Percentiles rank a stretch among this genome's conserved stretches.
Conservation (phyloP, 352 stramenopile genomes). For the Globisporangium uncinulatum region DNA sequence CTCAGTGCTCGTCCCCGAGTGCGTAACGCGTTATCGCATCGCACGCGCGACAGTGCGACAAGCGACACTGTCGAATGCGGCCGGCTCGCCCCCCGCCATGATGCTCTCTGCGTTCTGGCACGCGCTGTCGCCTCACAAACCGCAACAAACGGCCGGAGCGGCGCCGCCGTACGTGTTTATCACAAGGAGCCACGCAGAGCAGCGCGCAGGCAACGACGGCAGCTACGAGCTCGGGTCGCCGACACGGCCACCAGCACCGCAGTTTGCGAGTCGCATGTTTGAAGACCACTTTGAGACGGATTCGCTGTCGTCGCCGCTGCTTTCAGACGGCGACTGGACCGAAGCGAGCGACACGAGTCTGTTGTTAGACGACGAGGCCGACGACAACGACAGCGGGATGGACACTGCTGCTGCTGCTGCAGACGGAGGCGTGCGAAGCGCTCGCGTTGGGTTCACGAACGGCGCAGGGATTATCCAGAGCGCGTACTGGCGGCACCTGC, state of each 20-base stretch:
- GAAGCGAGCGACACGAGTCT: constrained; percentile 10
- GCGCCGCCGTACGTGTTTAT: constrained; percentile 41
- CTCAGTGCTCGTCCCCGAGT: constrained; percentile 51
- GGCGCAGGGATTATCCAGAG: constrained; percentile 33
- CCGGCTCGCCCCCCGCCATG: constrained; percentile 3
- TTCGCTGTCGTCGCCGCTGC: constrained; percentile 51
- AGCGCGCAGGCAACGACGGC: constrained; percentile 6
- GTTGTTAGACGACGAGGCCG: neutral
- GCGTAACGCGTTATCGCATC: constrained; percentile 26
- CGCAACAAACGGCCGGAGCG: constrained; percentile 4
- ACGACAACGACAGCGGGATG: neutral
- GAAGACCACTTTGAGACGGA: constrained; percentile 67
- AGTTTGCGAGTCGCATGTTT: constrained; percentile 44
- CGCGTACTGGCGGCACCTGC: constrained; percentile 65
- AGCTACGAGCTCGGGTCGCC: constrained; percentile 23
- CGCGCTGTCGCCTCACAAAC: constrained; percentile 32
- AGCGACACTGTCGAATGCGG: too few species aligned
- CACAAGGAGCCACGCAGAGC: constrained; percentile 20
- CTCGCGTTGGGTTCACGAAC: constrained; percentile 26
- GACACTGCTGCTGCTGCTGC: neutral
- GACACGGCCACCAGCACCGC: constrained; percentile 8
- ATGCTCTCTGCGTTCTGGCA: constrained; percentile 81
- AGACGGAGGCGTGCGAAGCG: neutral
- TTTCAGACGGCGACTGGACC: constrained; percentile 39
- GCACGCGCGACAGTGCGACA: too few species aligned